A percentile compares a stretch with the other conserved stretches of the same genome.
Evolutionary conservation across 495 filamentous ascomycete genomes (phyloP).

Genomic region (Penicillium mononematosum): DNA sequence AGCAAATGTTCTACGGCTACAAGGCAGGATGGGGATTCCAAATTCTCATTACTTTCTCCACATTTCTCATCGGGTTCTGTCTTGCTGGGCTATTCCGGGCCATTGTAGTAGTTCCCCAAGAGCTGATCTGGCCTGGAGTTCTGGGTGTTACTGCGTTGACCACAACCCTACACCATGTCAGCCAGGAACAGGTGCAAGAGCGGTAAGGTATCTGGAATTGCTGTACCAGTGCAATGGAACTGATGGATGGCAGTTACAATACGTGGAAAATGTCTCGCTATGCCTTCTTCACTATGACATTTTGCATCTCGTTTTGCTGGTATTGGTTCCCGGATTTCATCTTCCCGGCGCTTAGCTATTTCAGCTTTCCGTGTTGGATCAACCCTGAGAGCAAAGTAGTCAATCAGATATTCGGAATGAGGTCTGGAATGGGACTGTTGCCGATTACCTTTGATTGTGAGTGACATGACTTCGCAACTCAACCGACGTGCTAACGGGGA

Average conservation of each 20-base stretch:
- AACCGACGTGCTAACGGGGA: conserved; percentile 41
- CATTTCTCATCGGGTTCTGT: conserved; percentile 53
- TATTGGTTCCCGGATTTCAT: conserved; percentile 82
- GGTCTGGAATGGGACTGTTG: conserved; percentile 73
- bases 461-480: conserved; percentile 20
- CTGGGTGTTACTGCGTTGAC: conserved; percentile 81
- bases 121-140: conserved; percentile 86
- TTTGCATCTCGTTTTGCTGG: conserved; percentile 57
- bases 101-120: conserved; percentile 72
- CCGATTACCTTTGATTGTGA: conserved; percentile 73
- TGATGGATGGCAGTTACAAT: conserved; percentile 49
- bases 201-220: conserved; percentile 19
- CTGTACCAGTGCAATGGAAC: conserved; percentile 21
- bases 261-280: conserved; percentile 78
- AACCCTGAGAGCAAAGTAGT: conserved; percentile 71
- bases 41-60: conserved; percentile 37
- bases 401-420: conserved; percentile 77
- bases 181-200: conserved; percentile 14
- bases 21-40: conserved; percentile 58
- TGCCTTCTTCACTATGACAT: conserved; percentile 72
- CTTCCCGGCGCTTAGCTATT: conserved; percentile 78
- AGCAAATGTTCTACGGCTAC: conserved; percentile 61
- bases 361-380: conserved; percentile 84
- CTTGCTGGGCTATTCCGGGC: conserved; percentile 58
- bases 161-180: conserved; percentile 65